phyloP scores from a whole-genome alignment of 2,329 filamentous ascomycete species.

The Calonectria henricotiae region DNA sequence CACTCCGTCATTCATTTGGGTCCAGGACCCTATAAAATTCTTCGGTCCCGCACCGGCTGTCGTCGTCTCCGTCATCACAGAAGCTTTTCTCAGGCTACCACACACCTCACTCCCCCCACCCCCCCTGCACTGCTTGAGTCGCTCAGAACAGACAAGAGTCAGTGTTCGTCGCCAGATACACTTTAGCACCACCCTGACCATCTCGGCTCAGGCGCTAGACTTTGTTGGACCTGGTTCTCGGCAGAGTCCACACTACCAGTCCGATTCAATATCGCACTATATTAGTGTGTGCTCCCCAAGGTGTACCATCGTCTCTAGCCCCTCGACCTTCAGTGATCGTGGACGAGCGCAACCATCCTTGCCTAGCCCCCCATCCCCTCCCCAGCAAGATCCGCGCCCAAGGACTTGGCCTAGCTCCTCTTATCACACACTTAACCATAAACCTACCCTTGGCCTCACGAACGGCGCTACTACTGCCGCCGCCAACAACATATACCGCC shows the following conservation, averaged over 20 bases:
- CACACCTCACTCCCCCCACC: slow-evolving; percentile 39
- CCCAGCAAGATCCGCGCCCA: slow-evolving; percentile 56
- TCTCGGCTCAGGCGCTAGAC: slow-evolving; percentile 57
- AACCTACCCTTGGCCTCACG: slow-evolving; percentile 52
- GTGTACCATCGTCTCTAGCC: slow-evolving; percentile 53
- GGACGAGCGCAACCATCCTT: slow-evolving; percentile 54
- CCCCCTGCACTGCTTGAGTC: slow-evolving; percentile 48
- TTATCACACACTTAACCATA: slow-evolving; percentile 56
- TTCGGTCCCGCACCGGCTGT: slow-evolving; percentile 53
- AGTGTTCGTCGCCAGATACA: slow-evolving; percentile 52
- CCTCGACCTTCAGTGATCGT: slow-evolving; percentile 54
- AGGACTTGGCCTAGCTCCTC: slow-evolving; percentile 56
- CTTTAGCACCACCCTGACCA: slow-evolving; percentile 52
- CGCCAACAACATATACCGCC: slow-evolving; percentile 59
- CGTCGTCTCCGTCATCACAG: slow-evolving; percentile 50
- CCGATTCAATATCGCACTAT: slow-evolving; percentile 59
- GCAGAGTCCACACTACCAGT: slow-evolving; percentile 55
- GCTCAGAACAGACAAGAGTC: slow-evolving; percentile 53
- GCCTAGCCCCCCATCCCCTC: slow-evolving; percentile 52
- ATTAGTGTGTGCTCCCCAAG: slow-evolving; percentile 61
- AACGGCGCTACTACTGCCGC: slow-evolving; percentile 57
- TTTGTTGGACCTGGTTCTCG: slow-evolving; percentile 57
- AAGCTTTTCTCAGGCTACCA: slow-evolving; percentile 48
- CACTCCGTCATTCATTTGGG: slow-evolving; percentile 53
- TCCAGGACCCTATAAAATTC: slow-evolving; percentile 55